Evolutionary conservation across 108 stramenopile species (phyloP), one percentile per base, ranked within the genome.

Genomic region (Cyclotella distinguenda): DNA sequence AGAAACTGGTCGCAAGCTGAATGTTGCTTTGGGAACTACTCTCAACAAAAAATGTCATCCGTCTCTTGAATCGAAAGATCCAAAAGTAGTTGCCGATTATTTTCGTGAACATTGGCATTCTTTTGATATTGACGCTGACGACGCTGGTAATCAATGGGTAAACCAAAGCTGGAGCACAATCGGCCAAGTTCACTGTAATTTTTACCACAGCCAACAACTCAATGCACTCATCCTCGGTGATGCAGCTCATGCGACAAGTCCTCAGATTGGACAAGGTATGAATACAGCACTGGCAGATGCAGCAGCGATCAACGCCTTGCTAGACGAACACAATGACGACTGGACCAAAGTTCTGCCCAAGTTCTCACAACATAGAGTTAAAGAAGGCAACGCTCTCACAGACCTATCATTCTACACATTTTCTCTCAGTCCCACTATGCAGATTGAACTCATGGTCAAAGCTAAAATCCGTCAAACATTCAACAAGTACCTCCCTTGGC

Each of bases 211-310:
- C 32, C 40, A 16, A 12, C 33, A 70, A 19, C 26, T 72, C 9
- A 52, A 25, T 45, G 59, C 66, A 26, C 45, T 68, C 10, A 28
- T 79, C 22, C 66, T 79, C 27, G 78, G 78, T 12, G 78, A 79
- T 61, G 79, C 79, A 27, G 79, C 79, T 1, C 79, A 80, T 30
- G 79, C 79, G 18, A 80, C 79, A 1, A 64, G 60, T 33, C 79
- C 79, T 7, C 40, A 46, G 4, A 80, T 80, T 54, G 79, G 79
- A 25, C 68, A 70, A 63, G 79, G 79, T 32, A 80, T 80, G 79
- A 80, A 80, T 33, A 80, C 79, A 26, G 79, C 79, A 19, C 45
- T 80, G 4, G 40, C 60, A 7, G 79, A 80, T 55, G 74, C 79
- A 13, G 35, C 51, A 2, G 69, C 44, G 22, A 55, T 80, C 6